phyloP scores from a whole-genome alignment of 306 rosid species.

The Lathyrus aphaca region DNA sequence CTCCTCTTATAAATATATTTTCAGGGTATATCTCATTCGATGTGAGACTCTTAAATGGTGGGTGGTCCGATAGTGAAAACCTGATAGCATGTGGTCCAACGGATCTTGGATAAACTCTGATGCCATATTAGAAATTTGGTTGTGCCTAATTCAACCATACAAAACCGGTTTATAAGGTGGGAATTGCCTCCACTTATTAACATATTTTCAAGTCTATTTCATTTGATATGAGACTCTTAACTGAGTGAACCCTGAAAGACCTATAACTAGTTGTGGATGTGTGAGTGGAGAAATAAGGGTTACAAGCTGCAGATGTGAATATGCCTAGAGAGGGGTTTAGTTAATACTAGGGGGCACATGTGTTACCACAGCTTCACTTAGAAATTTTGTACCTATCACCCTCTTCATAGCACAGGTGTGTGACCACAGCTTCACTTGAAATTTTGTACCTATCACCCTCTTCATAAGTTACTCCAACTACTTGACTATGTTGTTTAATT shows the following conservation, averaged over 20 bases:
- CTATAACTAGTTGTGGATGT: not conserved
- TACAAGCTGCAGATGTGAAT: slow-evolving; percentile 12
- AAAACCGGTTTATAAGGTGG: no score
- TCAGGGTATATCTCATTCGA: no score
- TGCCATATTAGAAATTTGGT: no score
- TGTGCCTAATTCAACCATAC: no score
- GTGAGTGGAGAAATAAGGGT: slow-evolving; percentile 16
- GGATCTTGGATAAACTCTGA: no score
- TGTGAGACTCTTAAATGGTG: no score
- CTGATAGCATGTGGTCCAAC: no score
- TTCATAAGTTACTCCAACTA: not conserved
- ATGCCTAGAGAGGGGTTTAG: slow-evolving; percentile 1
- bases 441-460: not conserved
- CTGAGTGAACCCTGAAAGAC: not conserved
- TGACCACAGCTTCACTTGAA: not conserved
- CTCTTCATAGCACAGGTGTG: not conserved
- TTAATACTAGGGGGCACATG: not conserved
- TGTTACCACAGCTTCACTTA: not conserved
- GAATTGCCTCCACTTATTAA: no score
- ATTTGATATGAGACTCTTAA: no score
- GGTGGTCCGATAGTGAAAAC: no score
- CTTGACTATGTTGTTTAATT: not conserved
- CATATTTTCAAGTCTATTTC: no score
- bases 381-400: not conserved
- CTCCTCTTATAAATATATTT: no score